Evolutionary conservation across 2,329 filamentous ascomycete species (phyloP), one percentile per base, ranked within the genome.

Genomic region (Monilinia fructicola): DNA sequence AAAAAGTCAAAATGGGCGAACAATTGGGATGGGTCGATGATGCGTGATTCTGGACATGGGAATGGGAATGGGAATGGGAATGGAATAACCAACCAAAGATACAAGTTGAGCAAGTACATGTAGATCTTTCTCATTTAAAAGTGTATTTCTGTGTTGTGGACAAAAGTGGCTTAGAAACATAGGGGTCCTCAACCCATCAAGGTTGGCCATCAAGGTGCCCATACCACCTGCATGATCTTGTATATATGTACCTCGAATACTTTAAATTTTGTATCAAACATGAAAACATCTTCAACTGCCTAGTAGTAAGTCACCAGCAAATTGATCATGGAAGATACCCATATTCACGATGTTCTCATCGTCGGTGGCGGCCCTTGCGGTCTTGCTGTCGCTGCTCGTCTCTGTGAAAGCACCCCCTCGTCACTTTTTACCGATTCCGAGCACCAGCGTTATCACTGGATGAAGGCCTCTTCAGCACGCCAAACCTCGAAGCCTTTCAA

Each of bases 1-100:
- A 94, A 81, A 90, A 84, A 73, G 87, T 99, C 69, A 93, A 93
- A 81, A 90, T 98, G 80, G 95, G 95, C 3, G 85, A 99, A 80
- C 88, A 90, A 10, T 78, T 99, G 67, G 95, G 94, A 0, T 87
- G 84, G 75, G 89, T 97, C 14, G 82, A 87, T 44, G 85, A 87
- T 59, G 70, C 71, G 35, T 75, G 62, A 74, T 26, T 38, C 58
- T 31, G 55, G 54, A 60, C 14, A 35, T 16, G 40, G 40, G 18
- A n/a, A 11, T n/a, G 21, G 44, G 44, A 16, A 42, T 42, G 21
- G 44, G 44, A 16, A 42, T 42, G 55, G 54, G 40, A 55, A 21
- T 52, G 21, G n/a, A 11, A n/a, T 21, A 44, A 14, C 6, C 53
- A 40, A 40, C 9, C 3, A 46, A 28, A n/a, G n/a, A 64, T 26